Evolutionary conservation across 352 stramenopile species (phyloP), one percentile per base, ranked within the genome.

Genomic region (Pythium apleroticum): DNA sequence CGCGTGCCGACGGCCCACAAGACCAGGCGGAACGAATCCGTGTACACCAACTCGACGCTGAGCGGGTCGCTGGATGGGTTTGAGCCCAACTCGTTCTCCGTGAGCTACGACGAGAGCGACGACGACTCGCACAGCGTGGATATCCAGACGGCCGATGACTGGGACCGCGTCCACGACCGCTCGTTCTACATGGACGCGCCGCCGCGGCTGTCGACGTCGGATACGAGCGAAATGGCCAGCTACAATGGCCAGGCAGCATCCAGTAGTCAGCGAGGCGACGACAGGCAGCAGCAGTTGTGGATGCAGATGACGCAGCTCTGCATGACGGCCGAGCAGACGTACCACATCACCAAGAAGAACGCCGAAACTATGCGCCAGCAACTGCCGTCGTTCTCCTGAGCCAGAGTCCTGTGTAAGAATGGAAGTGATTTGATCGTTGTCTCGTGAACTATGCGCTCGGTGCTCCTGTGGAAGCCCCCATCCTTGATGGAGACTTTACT

Each of bases 291-390:
- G 54, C 59, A 65, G 66, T 50, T 72, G 11, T 72, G 66, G 66
- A 27, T 60, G 66, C 66, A 72, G 41, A 72, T 72, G 66, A 57
- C 28, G 11, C 59, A 67, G 39, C 54, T 72, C 4, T 65, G 59
- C 28, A 14, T 68, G 10, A 35, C 59, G 19, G 66, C 66, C 48
- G 66, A 72, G 60, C 25, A 72, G 28, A 64, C 65, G 4, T 67
- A 67, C 48, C 65, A 50, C 7, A 22, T 72, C 28, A 60, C 65
- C 31, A 63, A 57, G 48, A 54, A 58, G 30, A 68, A 72, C 55
- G 66, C 59, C 11, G 37, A 66, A 27, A 50, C 60, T 37, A 66
- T 66, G 60, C 50, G 39, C 27, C 24, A 46, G 20, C 28, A 50
- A n/a, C 6, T 27, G 28, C 28, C 17, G 24, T 27, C 30, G 20